Percentiles rank a stretch among this genome's conserved stretches.
phyloP scores from a whole-genome alignment of 495 filamentous ascomycete genomes.

The Chaetomium cochliodes region DNA sequence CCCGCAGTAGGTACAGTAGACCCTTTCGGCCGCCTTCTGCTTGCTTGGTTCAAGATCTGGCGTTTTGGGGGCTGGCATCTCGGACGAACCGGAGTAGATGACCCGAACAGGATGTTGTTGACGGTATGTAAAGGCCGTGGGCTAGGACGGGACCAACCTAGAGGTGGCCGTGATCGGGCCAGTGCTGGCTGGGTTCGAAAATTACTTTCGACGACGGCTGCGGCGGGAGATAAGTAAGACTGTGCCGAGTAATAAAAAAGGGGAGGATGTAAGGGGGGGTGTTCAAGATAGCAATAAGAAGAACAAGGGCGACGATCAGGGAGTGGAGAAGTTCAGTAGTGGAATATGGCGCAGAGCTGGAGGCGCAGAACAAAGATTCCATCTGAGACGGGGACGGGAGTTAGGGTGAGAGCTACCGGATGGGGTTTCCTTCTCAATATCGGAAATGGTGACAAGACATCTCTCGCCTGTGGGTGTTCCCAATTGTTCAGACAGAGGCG shows the following conservation, averaged over 20 bases:
- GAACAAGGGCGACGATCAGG: constrained; percentile 5
- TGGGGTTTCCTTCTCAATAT: constrained; percentile 31
- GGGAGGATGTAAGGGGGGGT: constrained; percentile 8
- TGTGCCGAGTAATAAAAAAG: neutral
- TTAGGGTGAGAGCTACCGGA: constrained; percentile 12
- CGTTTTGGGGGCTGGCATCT: neutral
- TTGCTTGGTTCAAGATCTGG: neutral
- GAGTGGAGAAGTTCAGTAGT: constrained; percentile 27
- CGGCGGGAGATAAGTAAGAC: neutral
- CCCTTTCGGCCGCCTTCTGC: constrained; percentile 26
- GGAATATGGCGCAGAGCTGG: constrained; percentile 27
- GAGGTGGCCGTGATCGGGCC: neutral
- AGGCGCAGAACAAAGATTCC: constrained; percentile 18
- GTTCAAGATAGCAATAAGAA: constrained; percentile 15
- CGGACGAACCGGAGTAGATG: neutral
- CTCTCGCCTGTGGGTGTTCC: constrained; percentile 4
- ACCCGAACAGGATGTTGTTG: neutral
- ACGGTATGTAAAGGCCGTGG: neutral
- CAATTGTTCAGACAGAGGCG: constrained; percentile 25
- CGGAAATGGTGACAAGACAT: constrained; percentile 32
- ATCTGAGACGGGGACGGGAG: constrained; percentile 23
- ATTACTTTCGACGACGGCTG: neutral
- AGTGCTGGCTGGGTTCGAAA: neutral
- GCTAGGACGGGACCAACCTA: neutral
- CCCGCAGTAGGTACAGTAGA: constrained; percentile 63